phyloP scores from a whole-genome alignment of 129 eudicot genomes.

The Cynara cardunculus region DNA sequence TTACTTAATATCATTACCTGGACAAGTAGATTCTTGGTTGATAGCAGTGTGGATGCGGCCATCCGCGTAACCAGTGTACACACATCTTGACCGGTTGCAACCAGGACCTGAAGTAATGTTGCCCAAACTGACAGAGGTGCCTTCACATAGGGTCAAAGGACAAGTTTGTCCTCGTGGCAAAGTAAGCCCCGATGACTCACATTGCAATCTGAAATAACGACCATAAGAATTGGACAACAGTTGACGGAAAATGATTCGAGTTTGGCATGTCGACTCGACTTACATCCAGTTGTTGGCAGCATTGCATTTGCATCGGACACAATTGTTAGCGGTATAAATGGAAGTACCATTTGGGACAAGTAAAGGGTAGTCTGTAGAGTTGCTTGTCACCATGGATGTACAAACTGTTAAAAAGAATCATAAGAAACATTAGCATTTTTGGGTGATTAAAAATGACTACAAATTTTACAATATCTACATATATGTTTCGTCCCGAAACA shows the following conservation, averaged over 20 bases:
- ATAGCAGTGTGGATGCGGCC: conserved; percentile 34
- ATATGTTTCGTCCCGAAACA: too few species aligned
- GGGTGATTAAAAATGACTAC: background rate
- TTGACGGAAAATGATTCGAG: background rate
- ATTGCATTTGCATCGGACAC: conserved; percentile 60
- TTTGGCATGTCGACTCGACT: conserved; percentile 37
- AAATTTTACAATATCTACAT: background rate
- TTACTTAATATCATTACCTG: conserved; percentile 34
- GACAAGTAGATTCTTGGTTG: conserved; percentile 52
- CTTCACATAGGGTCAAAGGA: conserved; percentile 49
- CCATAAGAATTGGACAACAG: background rate
- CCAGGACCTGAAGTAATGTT: conserved; percentile 42
- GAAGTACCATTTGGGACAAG: conserved; percentile 60
- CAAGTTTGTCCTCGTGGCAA: conserved; percentile 38
- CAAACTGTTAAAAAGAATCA: conserved; percentile 44
- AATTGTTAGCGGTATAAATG: conserved; percentile 45
- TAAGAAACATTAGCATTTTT: background rate
- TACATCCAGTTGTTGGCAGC: conserved; percentile 67
- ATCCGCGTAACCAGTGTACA: conserved; percentile 58
- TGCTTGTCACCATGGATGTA: conserved; percentile 35
- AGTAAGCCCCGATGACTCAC: conserved; percentile 40
- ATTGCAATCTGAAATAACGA: conserved; percentile 51
- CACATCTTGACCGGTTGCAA: conserved; percentile 58
- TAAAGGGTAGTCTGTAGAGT: conserved; percentile 67
- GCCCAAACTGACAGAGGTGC: conserved; percentile 40